Evolutionary conservation across 2,329 filamentous ascomycete genomes (phyloP), one percentile per base, ranked within the genome.

Genomic region (Colletotrichum limetticola): DNA sequence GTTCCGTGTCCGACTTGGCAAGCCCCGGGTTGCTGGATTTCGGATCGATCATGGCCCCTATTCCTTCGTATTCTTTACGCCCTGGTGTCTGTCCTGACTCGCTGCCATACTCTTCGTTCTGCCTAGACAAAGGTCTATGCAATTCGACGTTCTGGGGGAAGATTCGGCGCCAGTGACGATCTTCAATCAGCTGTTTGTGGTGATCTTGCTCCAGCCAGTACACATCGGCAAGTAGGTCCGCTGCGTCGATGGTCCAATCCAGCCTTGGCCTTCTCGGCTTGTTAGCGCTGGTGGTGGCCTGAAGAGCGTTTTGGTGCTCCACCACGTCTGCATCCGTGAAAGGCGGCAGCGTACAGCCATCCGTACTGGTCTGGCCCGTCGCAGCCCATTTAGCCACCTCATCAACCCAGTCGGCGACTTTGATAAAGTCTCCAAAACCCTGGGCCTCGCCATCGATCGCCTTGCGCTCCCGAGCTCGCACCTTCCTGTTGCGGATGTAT

Each of bases 401-500:
- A 78, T 95, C 91, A 1, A 98, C 89, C 95, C 95, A 98, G 37
- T 87, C 85, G 64, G 89, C 90, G 8, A 98, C 94, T 58, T 86
- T 89, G 4, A 89, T 86, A 1, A 94, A 85, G 80, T 98, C 92
- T 52, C 90, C 87, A 85, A 97, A 98, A 1, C 94, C 94, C 76
- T 94, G 92, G 1, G 88, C 86, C 74, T 94, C 91, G 19, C 93
- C 91, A 77, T 97, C 91, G 42, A 98, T 92, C 0, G 89, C 83
- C 75, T 90, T 92, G 53, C 94, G 90, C 82, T 97, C 94, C 19
- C 95, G 90, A 30, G 93, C 92, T 74, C 97, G 89, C 14, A 97
- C 90, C 80, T 95, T 96, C 60, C 96, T 90, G 79, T 99, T 98
- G 24, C 97, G 92, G 68, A 98, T 93, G 77, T 95, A 95, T 81